phyloP scores from a whole-genome alignment of 495 filamentous ascomycete genomes.

The Parmelia sp. region DNA sequence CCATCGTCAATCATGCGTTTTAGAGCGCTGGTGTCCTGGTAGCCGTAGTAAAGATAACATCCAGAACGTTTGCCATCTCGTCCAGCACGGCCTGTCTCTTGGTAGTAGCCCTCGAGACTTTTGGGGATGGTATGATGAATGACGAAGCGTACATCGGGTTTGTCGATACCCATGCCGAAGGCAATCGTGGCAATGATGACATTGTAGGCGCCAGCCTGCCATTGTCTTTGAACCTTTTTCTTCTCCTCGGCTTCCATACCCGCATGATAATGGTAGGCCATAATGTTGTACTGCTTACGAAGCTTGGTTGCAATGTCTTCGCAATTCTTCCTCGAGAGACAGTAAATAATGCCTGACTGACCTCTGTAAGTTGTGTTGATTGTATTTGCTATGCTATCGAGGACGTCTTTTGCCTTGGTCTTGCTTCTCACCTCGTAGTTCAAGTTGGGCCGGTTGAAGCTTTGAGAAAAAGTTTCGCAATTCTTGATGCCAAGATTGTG shows the following conservation, averaged over 20 bases:
- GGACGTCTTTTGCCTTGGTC: constrained; percentile 50
- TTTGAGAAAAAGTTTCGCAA: constrained; percentile 75
- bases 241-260: constrained; percentile 60
- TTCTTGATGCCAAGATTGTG: constrained; percentile 73
- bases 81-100: constrained; percentile 92
- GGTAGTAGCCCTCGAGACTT: constrained; percentile 96
- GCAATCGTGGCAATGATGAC: constrained; percentile 99
- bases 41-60: constrained; percentile 85
- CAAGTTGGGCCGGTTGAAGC: constrained; percentile 91
- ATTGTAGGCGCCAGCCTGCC: constrained; percentile 71
- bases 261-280: constrained; percentile 82
- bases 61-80: constrained; percentile 81
- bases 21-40: constrained; percentile 57
- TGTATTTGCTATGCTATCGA: constrained; percentile 61
- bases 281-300: constrained; percentile 51
- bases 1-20: constrained; percentile 73
- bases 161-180: constrained; percentile 99
- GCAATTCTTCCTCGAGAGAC: constrained; percentile 74
- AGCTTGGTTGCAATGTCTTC: constrained; percentile 72
- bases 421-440: constrained; percentile 69
- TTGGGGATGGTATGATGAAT: constrained; percentile 89
- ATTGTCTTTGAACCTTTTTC: constrained; percentile 60
- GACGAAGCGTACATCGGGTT: constrained; percentile 89
- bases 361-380: constrained; percentile 60
- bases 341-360: constrained; percentile 91